A percentile compares a stretch with the other conserved stretches of the same genome.
These are phyloP conservation scores for Verticillium longisporum DNA, from an alignment of 2,329 filamentous ascomycete genomes.

Conservation along the genomic window DNA sequence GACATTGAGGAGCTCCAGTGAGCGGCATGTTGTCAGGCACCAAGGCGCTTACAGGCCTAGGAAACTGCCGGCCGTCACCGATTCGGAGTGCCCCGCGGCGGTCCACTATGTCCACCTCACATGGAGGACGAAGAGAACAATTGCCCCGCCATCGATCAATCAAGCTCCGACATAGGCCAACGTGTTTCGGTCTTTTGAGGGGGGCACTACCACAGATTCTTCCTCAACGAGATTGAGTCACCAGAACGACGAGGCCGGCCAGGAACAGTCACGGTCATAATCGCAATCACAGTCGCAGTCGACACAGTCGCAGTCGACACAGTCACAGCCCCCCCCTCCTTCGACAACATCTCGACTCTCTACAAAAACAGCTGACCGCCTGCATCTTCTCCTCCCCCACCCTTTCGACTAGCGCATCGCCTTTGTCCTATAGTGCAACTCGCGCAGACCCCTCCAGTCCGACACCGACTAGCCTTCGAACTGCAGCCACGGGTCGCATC, in stretches of 20 bases:
- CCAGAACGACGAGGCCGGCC: background rate
- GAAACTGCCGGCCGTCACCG: background rate
- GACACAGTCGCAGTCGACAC: background rate
- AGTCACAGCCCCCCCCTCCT: background rate
- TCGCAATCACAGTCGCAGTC: background rate
- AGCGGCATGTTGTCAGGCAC: background rate
- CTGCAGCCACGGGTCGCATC: background rate
- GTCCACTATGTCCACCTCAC: background rate
- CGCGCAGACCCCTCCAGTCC: background rate
- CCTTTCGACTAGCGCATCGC: background rate
- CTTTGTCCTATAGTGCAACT: background rate
- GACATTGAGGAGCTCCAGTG: too few relatives aligned
- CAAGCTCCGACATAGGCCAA: constrained; percentile 15
- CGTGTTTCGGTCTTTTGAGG: constrained; percentile 1
- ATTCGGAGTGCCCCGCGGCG: background rate
- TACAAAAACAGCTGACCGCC: background rate
- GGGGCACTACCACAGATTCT: background rate
- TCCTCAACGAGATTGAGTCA: background rate
- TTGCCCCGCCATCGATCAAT: constrained; percentile 13
- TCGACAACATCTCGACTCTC: background rate
- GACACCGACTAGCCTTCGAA: background rate
- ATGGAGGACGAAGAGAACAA: background rate
- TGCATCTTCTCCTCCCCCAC: background rate
- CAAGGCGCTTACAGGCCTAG: background rate
- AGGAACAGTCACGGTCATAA: background rate